These are phyloP conservation scores for Cenchrus fungigraminus DNA, from an alignment of 176 grass and related monocot species.

Conservation along the genomic window DNA sequence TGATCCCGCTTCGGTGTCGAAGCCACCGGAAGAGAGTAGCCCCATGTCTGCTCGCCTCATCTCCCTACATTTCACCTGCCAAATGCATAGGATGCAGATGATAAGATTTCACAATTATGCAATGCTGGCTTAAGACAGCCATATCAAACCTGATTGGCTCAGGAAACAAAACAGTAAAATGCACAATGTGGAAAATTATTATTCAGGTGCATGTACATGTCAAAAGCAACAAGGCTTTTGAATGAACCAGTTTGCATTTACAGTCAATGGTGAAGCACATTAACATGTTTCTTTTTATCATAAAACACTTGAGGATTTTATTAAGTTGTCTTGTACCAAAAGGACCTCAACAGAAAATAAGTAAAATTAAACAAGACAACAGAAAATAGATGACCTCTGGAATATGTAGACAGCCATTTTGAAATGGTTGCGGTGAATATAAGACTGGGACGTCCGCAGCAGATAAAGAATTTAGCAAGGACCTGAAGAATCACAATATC, in stretches of 20 bases:
- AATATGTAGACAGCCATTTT: constrained; percentile 74
- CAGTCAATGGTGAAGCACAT: neutral
- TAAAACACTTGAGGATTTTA: neutral
- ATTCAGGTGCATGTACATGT: neutral
- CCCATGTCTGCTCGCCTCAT: constrained; percentile 76
- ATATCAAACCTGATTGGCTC: neutral
- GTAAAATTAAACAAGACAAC: neutral
- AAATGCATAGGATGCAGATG: neutral
- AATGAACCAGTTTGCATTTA: neutral
- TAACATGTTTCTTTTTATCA: neutral
- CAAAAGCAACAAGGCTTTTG: neutral
- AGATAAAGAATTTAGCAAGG: constrained; percentile 63
- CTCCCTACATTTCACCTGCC: constrained; percentile 89
- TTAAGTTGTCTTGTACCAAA: neutral
- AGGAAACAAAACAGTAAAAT: neutral
- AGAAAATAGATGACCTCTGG: constrained; percentile 62
- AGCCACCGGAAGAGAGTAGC: constrained; percentile 32
- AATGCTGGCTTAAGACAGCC: neutral
- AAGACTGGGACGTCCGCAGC: constrained; percentile 72
- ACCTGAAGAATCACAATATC: constrained; percentile 51
- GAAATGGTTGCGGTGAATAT: constrained; percentile 75
- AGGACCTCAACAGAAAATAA: neutral
- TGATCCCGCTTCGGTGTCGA: constrained; percentile 36
- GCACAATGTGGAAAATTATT: neutral
- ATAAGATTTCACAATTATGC: neutral